These are phyloP conservation scores for Quercus glauca DNA, from an alignment of 306 rosid genomes.

Conservation along the genomic window DNA sequence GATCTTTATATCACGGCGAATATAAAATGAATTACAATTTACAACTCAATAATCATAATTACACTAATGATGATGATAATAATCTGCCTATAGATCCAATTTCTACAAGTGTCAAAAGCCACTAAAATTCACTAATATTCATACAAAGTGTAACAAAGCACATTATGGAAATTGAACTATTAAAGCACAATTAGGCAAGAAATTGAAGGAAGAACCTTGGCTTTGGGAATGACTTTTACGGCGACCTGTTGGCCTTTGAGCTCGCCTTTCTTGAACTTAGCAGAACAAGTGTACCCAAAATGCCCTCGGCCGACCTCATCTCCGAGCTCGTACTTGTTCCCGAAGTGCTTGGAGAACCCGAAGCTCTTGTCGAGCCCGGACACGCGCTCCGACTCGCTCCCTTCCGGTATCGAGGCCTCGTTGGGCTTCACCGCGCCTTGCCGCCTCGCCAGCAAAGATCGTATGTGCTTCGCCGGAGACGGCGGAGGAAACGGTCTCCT, in stretches of 20 bases:
- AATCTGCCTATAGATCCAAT: neutral
- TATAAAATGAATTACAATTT: neutral
- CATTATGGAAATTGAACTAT: neutral
- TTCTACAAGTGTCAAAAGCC: neutral
- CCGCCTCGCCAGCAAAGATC: constrained; percentile 66
- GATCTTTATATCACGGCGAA: neutral
- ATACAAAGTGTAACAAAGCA: neutral
- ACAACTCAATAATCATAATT: neutral
- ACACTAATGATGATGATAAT: neutral
- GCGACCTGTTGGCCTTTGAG: constrained; percentile 71
- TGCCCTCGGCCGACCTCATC: constrained; percentile 92
- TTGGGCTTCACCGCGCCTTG: constrained; percentile 85
- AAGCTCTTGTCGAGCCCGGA: constrained; percentile 75
- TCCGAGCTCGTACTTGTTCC: constrained; percentile 70
- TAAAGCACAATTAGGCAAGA: neutral
- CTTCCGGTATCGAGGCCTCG: constrained; percentile 63
- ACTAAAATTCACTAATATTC: neutral
- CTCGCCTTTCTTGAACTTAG: constrained; percentile 68
- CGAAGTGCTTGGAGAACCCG: constrained; percentile 80
- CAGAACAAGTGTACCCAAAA: constrained; percentile 81
- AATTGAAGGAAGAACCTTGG: constrained; percentile 48
- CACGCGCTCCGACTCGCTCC: constrained; percentile 51
- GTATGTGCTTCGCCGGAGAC: constrained; percentile 89
- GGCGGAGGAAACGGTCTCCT: constrained; percentile 74
- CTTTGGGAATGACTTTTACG: constrained; percentile 87